Percentiles rank a stretch among this genome's conserved stretches.
phyloP scores from a whole-genome alignment of 2,329 filamentous ascomycete species.

The Elsinoe perseae region DNA sequence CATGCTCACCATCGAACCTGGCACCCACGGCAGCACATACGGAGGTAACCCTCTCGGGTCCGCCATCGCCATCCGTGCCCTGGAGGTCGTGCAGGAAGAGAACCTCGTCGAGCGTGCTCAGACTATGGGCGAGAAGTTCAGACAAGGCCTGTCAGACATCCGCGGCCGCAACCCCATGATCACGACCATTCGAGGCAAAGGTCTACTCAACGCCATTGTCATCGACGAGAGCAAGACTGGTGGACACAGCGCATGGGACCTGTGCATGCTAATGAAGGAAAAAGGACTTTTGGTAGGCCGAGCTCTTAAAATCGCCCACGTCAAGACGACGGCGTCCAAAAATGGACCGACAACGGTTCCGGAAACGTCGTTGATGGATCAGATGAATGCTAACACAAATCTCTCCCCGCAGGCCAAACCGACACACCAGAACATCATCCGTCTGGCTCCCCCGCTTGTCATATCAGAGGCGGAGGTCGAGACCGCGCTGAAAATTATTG shows the following conservation, averaged over 20 bases:
- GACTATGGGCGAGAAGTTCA: conserved; percentile 71
- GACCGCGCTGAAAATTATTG: conserved; percentile 69
- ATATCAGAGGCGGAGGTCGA: conserved; percentile 84
- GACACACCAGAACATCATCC: conserved; percentile 97
- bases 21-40: conserved; percentile 97
- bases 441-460: conserved; percentile 90
- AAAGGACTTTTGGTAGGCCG: conserved; percentile 75
- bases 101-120: conserved; percentile 77
- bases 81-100: conserved; percentile 91
- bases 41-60: conserved; percentile 94
- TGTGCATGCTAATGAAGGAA: conserved; percentile 90
- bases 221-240: conserved; percentile 84
- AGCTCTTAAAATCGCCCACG: conserved; percentile 36
- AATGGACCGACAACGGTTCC: conserved; percentile 83
- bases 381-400: conserved; percentile 21
- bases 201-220: conserved; percentile 87
- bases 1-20: conserved; percentile 93
- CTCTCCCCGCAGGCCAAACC: conserved; percentile 69
- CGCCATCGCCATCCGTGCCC: conserved; percentile 86
- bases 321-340: conserved; percentile 17
- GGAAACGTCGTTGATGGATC: conserved; percentile 88
- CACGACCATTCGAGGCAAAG: conserved; percentile 78
- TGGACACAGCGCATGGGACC: conserved; percentile 87
- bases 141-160: conserved; percentile 66
- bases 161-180: conserved; percentile 63